Evolutionary conservation across 2,329 filamentous ascomycete genomes (phyloP), one percentile per base, ranked within the genome.

Genomic region (Hymenotorrendiella dingleyae): DNA sequence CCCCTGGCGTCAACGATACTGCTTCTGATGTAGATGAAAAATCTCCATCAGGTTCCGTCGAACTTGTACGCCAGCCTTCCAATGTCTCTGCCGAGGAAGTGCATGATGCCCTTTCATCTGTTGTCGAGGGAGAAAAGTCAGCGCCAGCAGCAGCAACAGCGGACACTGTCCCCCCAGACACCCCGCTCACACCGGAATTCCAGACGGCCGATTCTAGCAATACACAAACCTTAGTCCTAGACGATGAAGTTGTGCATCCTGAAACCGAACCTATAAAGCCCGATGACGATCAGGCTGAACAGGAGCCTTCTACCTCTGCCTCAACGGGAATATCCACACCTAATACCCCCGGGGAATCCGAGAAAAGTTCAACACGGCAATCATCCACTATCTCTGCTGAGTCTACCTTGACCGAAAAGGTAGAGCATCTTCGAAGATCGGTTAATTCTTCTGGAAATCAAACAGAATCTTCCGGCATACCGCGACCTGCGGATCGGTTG

Each of bases 1-100:
- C 83, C 6, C 78, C 77, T 10, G 88, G 94, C 37, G 80, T 72
- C 2, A 67, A 70, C 6, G 80, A 83, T 17, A 66, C 70, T 2
- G 67, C 66, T 12, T 65, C 70, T 5, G 73, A 76, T 45, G 61
- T 66, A 9, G 68, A 71, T 7, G 59, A 62, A 36, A 74, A 76
- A 40, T 55, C 54, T 9, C 57, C 65, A 1, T 62, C 65, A 27
- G 54, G 56, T 14, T 52, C 52, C 4, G 24, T 58, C 6, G 54
- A 59, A 22, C 38, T 57, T 28, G 50, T 36, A 23, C 51, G 49
- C 28, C 50, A 53, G 6, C 47, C 54, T 14, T 55, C 54, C 14
- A 55, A 61, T 48, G 68, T 78, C 49, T 80, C 71, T 11, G 71
- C 72, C 0, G 80, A 84, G 53, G 80, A 80, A 54, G 74, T 78